A percentile compares a stretch with the other conserved stretches of the same genome.
Conservation (phyloP, 2,329 filamentous ascomycete genomes). For the Tolypocladium ovalisporum region DNA sequence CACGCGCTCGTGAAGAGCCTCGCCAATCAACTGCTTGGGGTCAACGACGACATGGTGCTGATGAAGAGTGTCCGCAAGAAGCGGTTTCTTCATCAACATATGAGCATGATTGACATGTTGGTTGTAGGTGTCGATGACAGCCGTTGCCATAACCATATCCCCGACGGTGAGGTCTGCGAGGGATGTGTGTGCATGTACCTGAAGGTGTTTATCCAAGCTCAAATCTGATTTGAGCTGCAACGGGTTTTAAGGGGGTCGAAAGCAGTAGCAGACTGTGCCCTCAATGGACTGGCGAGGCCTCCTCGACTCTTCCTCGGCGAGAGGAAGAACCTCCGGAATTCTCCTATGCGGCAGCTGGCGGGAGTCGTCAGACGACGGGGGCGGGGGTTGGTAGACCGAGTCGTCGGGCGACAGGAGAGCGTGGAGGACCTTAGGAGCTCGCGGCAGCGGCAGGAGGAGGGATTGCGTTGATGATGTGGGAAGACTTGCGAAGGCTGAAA, state of each 20-base stretch:
- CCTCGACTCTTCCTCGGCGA: slow-evolving; percentile 98
- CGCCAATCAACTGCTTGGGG: slow-evolving; percentile 74
- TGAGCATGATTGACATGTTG: slow-evolving; percentile 38
- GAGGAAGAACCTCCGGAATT: slow-evolving; percentile 97
- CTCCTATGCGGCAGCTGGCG: slow-evolving; percentile 99
- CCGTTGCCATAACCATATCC: slow-evolving; percentile 58
- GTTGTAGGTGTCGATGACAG: slow-evolving; percentile 42
- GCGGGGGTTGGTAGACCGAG: slow-evolving; percentile 32
- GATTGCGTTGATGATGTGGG: slow-evolving; percentile 56
- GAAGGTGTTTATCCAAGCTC: background rate
- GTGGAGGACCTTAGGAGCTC: slow-evolving; percentile 37
- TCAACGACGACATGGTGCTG: slow-evolving; percentile 30
- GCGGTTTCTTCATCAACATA: slow-evolving; percentile 34
- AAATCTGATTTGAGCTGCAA: slow-evolving; percentile 11
- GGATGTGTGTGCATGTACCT: background rate
- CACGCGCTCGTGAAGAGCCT: slow-evolving; percentile 78
- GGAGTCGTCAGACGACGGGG: slow-evolving; percentile 47
- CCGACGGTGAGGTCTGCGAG: slow-evolving; percentile 12
- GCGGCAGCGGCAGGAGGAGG: slow-evolving; percentile 44
- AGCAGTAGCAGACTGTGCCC: slow-evolving; percentile 87
- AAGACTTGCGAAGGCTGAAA: slow-evolving; percentile 55
- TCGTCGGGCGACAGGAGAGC: slow-evolving; percentile 39
- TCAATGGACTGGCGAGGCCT: slow-evolving; percentile 88
- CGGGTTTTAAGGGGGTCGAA: slow-evolving; percentile 84
- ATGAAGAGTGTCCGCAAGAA: slow-evolving; percentile 25